These are phyloP conservation scores for Aureobasidium melanogenum DNA, from an alignment of 2,329 filamentous ascomycete genomes.

Conservation along the genomic window DNA sequence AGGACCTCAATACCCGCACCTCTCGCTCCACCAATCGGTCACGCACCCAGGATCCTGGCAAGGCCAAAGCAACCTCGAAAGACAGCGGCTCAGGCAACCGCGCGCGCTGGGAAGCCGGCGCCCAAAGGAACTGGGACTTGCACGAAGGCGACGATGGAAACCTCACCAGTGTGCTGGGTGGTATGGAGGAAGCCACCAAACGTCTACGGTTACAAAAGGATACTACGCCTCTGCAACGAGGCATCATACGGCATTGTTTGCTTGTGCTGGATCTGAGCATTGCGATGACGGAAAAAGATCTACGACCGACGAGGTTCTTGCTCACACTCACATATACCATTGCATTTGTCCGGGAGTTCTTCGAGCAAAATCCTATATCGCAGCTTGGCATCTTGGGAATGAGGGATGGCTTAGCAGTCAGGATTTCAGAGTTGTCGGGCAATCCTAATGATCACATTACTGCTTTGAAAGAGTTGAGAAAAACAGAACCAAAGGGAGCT, in stretches of 20 bases:
- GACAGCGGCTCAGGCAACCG: not conserved
- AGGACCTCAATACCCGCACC: not conserved
- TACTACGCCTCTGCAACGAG: constrained; percentile 88
- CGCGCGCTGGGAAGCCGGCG: constrained; percentile 26
- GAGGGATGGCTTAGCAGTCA: constrained; percentile 79
- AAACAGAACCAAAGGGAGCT: constrained; percentile 40
- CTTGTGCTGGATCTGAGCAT: constrained; percentile 86
- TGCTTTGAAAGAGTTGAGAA: constrained; percentile 52
- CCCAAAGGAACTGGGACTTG: constrained; percentile 23
- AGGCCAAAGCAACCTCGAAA: not conserved
- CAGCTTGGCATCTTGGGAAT: constrained; percentile 90
- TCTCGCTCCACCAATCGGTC: not conserved
- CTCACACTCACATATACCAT: constrained; percentile 74
- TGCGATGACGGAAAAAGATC: constrained; percentile 91
- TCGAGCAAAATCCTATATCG: constrained; percentile 97
- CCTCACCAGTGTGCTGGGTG: constrained; percentile 26
- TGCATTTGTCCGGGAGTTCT: constrained; percentile 88
- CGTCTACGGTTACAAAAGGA: constrained; percentile 67
- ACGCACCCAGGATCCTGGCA: not conserved
- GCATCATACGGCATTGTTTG: constrained; percentile 94
- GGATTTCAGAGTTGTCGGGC: constrained; percentile 81
- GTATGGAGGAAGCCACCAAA: constrained; percentile 29
- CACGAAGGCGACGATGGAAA: constrained; percentile 26
- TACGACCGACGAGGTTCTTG: constrained; percentile 78
- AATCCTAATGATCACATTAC: constrained; percentile 84